Conservation (phyloP, 2,329 filamentous ascomycete genomes). For the Fusarium chaquense region DNA sequence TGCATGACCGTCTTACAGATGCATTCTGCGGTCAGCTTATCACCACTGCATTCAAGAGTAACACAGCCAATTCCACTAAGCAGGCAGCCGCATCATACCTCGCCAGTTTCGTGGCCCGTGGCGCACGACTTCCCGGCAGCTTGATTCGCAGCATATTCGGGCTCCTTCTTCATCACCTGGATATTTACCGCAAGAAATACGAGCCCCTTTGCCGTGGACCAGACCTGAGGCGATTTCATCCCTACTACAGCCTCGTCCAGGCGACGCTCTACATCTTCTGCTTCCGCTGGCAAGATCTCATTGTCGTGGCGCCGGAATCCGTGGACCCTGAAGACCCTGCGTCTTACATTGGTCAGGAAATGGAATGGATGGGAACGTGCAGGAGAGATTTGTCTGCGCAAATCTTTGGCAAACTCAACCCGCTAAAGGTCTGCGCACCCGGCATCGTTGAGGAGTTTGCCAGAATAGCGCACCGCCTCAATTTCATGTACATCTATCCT, state of each 20-base stretch:
- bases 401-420: slow-evolving; percentile 91
- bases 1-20: slow-evolving; percentile 80
- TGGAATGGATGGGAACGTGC: slow-evolving; percentile 81
- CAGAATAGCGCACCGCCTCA: slow-evolving; percentile 84
- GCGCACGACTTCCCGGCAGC: slow-evolving; percentile 80
- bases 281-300: slow-evolving; percentile 95
- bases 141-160: slow-evolving; percentile 86
- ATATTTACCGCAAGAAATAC: slow-evolving; percentile 77
- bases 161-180: slow-evolving; percentile 81
- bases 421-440: slow-evolving; percentile 92
- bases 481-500: slow-evolving; percentile 89
- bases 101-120: slow-evolving; percentile 92
- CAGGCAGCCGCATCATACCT: slow-evolving; percentile 92
- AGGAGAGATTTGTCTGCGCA: slow-evolving; percentile 80
- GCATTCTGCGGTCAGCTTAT: slow-evolving; percentile 82
- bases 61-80: slow-evolving; percentile 77
- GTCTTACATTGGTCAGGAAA: slow-evolving; percentile 75
- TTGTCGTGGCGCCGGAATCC: slow-evolving; percentile 69
- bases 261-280: slow-evolving; percentile 95
- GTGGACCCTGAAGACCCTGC: slow-evolving; percentile 72
- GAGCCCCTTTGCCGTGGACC: slow-evolving; percentile 83
- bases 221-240: slow-evolving; percentile 83
- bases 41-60: slow-evolving; percentile 64
- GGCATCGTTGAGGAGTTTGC: slow-evolving; percentile 93
- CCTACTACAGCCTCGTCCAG: slow-evolving; percentile 90